Evolutionary conservation across 139 green algal species (phyloP).

Genomic region (Microglena sp.): DNA sequence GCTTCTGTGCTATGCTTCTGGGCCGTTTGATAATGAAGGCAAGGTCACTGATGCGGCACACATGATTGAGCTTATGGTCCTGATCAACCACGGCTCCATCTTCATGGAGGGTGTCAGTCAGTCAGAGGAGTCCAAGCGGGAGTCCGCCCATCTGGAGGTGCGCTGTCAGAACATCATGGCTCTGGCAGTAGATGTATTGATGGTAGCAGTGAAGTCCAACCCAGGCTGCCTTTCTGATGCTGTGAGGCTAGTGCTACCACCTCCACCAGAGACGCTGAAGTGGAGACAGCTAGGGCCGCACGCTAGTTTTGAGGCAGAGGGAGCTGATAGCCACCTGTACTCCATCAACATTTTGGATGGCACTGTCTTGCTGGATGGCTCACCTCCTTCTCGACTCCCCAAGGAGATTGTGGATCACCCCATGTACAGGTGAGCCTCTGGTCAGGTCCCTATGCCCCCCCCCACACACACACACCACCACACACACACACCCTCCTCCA

Average conservation of each 20-base stretch:
- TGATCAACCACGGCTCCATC: conserved; percentile 23
- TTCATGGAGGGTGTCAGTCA: conserved; percentile 10
- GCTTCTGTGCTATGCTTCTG: conserved; percentile 9
- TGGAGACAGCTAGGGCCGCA: no score
- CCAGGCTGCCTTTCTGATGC: no score
- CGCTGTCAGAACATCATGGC: conserved; percentile 18
- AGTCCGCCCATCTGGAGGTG: conserved; percentile 14
- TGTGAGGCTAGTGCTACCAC: conserved; percentile 1
- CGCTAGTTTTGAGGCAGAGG: conserved; percentile 27
- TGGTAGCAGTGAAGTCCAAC: no score
- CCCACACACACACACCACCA: no score
- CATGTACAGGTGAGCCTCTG: no score
- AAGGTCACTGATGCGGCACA: not conserved
- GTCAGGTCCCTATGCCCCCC: no score
- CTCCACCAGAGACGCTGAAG: not conserved
- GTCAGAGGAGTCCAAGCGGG: not conserved
- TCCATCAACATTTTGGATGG: conserved; percentile 41
- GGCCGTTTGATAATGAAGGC: not conserved
- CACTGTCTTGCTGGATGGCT: conserved; percentile 25
- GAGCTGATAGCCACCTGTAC: conserved; percentile 19
- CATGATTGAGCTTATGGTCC: conserved; percentile 17
- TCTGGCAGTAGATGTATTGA: no score
- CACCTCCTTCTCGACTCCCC: conserved; percentile 6
- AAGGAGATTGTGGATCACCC: conserved; percentile 29
- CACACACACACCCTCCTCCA: no score